Conservation (phyloP, 768 basidiomycete species). For the Tylopilus sp. region DNA sequence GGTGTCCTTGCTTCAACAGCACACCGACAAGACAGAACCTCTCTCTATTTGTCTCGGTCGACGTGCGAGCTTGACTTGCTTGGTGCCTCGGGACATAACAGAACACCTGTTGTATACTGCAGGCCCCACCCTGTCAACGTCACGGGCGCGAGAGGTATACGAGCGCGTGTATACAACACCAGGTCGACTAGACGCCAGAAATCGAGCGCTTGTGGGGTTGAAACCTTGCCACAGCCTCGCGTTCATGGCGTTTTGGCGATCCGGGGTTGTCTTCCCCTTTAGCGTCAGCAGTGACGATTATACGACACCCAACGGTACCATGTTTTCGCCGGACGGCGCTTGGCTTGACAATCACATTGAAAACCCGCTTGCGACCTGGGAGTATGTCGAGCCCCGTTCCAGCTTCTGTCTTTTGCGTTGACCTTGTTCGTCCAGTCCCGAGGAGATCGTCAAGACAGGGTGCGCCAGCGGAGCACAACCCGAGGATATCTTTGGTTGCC, state of each 20-base stretch:
- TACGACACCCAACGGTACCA: slow-evolving; percentile 37
- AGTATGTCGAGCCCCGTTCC: slow-evolving; percentile 32
- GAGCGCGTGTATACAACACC: slow-evolving; percentile 30
- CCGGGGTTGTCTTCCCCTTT: slow-evolving; percentile 44
- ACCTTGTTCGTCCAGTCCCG: slow-evolving; percentile 29
- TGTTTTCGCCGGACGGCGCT: slow-evolving; percentile 42
- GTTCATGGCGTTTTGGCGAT: slow-evolving; percentile 35
- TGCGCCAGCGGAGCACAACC: slow-evolving; percentile 31
- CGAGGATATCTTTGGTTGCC: slow-evolving; percentile 46
- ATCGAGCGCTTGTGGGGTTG: slow-evolving; percentile 36
- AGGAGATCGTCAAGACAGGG: slow-evolving; percentile 38
- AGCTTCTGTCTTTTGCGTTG: background rate
- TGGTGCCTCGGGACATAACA: slow-evolving; percentile 24
- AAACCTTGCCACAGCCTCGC: slow-evolving; percentile 42
- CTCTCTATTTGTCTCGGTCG: slow-evolving; percentile 11
- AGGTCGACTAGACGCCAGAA: slow-evolving; percentile 38
- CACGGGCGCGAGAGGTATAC: slow-evolving; percentile 28
- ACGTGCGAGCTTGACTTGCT: slow-evolving; percentile 19
- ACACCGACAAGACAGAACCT: slow-evolving; percentile 12
- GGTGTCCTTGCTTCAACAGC: slow-evolving; percentile 10
- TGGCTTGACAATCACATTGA: slow-evolving; percentile 37
- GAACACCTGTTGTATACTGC: slow-evolving; percentile 27
- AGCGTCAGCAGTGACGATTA: slow-evolving; percentile 37
- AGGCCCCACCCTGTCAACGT: slow-evolving; percentile 20
- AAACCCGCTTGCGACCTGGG: slow-evolving; percentile 47